Evolutionary conservation across 202 grass and related monocot species (phyloP).

Genomic region (Carex sylvatica): DNA sequence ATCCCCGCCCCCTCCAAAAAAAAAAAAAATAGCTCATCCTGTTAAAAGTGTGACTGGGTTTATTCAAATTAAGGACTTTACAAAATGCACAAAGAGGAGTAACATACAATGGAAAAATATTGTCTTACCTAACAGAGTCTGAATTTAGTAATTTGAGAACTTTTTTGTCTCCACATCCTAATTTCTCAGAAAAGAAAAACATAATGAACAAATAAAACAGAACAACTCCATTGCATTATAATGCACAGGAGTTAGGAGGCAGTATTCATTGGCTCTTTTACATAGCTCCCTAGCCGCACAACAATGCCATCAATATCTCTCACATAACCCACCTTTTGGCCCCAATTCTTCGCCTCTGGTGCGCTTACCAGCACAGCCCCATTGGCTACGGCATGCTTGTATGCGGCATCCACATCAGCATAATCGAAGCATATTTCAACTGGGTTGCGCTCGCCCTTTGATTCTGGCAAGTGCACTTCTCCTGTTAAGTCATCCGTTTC

Average conservation of each 20-base stretch:
- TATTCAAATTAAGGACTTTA: too few relatives aligned
- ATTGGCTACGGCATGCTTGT: conserved; percentile 43
- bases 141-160: not conserved
- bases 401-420: conserved; percentile 65
- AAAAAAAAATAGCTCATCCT: too few relatives aligned
- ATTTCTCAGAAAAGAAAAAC: not conserved
- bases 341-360: conserved; percentile 62
- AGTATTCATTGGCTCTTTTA: conserved; percentile 15
- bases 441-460: conserved; percentile 29
- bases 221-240: not conserved
- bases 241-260: not conserved
- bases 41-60: too few relatives aligned
- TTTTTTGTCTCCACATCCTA: not conserved
- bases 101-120: too few relatives aligned
- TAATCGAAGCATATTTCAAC: conserved; percentile 89
- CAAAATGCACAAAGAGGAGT: too few relatives aligned
- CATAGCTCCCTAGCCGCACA: conserved; percentile 59
- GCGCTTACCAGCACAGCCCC: conserved; percentile 54
- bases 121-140: too few relatives aligned
- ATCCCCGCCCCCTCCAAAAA: too few relatives aligned
- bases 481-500: conserved; percentile 63
- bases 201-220: not conserved
- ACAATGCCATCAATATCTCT: conserved; percentile 66
- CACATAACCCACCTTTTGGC: conserved; percentile 79
- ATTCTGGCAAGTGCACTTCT: conserved; percentile 41